These are phyloP conservation scores for Mycena indigotica DNA, from an alignment of 768 basidiomycete genomes.

Conservation along the genomic window DNA sequence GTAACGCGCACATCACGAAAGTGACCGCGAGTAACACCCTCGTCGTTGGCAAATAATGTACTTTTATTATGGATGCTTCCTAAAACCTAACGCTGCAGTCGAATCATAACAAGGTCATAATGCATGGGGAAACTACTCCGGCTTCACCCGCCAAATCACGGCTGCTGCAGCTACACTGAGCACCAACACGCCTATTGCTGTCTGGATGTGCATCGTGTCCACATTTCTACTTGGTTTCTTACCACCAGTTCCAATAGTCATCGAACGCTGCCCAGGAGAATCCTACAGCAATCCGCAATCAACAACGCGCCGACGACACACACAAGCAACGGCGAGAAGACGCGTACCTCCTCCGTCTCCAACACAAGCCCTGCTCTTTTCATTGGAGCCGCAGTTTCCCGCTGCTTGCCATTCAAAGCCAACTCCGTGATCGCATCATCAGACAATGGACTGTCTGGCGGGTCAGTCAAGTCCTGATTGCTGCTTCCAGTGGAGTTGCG, in stretches of 20 bases:
- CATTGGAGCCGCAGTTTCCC: constrained; percentile 12
- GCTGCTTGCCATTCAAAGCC: constrained; percentile 18
- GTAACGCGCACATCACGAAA: background rate
- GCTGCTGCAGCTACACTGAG: constrained; percentile 70
- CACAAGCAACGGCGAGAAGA: constrained; percentile 21
- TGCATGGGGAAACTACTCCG: constrained; percentile 20
- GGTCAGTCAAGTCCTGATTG: constrained; percentile 31
- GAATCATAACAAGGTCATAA: background rate
- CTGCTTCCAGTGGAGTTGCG: constrained; percentile 26
- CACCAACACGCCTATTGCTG: constrained; percentile 66
- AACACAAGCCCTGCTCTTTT: constrained; percentile 3
- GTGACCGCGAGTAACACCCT: background rate
- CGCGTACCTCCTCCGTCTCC: constrained; percentile 23
- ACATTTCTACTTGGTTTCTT: background rate
- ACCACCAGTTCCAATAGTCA: constrained; percentile 1
- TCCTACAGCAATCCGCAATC: constrained; percentile 22
- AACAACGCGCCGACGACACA: constrained; percentile 18
- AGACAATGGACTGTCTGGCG: constrained; percentile 23
- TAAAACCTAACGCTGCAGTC: too few relatives aligned
- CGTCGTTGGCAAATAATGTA: background rate
- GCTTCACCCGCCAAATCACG: constrained; percentile 70
- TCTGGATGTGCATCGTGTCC: constrained; percentile 44
- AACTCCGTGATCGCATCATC: constrained; percentile 23
- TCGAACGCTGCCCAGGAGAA: constrained; percentile 5
- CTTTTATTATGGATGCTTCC: background rate